phyloP scores from a whole-genome alignment of 805 yeast species.

The Nakazawaea ishiwadae region DNA sequence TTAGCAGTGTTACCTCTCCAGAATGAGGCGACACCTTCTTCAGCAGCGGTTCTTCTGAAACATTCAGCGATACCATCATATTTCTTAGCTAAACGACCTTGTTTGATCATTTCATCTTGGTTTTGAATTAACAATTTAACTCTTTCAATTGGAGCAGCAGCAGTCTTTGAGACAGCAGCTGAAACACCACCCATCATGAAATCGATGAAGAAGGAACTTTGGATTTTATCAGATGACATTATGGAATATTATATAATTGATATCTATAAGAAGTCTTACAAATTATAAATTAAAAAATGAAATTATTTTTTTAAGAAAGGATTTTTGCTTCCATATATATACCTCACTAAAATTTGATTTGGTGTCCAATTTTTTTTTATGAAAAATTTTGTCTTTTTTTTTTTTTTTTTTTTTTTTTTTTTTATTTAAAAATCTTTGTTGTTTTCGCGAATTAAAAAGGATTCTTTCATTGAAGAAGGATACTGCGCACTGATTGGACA shows the following conservation, averaged over 20 bases:
- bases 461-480: background rate
- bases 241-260: conserved; percentile 15
- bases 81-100: conserved; percentile 84
- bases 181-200: conserved; percentile 98
- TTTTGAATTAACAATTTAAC: conserved; percentile 94
- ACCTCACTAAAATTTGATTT: background rate
- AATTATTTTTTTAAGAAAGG: no score
- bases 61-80: conserved; percentile 92
- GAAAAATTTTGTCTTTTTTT: background rate
- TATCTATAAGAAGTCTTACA: no score
- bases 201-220: conserved; percentile 51
- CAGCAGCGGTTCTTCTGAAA: conserved; percentile 90
- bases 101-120: conserved; percentile 98
- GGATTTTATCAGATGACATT: conserved; percentile 29
- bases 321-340: background rate
- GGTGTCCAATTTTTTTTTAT: background rate
- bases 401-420: no score
- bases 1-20: conserved; percentile 99
- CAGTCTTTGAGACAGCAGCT: conserved; percentile 98
- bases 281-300: no score
- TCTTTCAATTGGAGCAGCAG: conserved; percentile 97
- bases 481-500: background rate
- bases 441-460: no score
- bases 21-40: conserved; percentile 89
- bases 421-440: no score